Percentiles rank a stretch among this genome's conserved stretches.
phyloP scores from a whole-genome alignment of 768 basidiomycete species.

The Podaxis sp. region DNA sequence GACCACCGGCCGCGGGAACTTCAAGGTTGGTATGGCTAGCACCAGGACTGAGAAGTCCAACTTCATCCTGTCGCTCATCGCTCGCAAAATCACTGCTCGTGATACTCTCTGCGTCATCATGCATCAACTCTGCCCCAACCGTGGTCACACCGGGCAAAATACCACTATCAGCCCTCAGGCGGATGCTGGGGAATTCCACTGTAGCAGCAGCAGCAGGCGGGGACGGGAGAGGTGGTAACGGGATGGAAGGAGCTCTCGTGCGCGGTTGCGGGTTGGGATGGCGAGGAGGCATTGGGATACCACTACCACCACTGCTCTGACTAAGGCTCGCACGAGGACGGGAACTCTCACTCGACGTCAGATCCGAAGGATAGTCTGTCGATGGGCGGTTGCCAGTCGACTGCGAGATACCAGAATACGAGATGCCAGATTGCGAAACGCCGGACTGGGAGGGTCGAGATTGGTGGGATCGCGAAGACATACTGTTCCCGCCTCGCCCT shows the following conservation, averaged over 20 bases:
- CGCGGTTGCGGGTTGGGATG: constrained; percentile 29
- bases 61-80: constrained; percentile 17
- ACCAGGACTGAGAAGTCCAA: constrained; percentile 27
- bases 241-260: constrained; percentile 26
- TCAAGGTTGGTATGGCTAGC: constrained; percentile 11
- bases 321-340: constrained; percentile 31
- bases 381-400: constrained; percentile 66
- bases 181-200: constrained; percentile 17
- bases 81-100: constrained; percentile 2
- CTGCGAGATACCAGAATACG: constrained; percentile 43
- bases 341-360: background rate
- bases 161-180: constrained; percentile 13
- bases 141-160: constrained; percentile 16
- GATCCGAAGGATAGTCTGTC: constrained; percentile 40
- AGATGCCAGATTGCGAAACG: constrained; percentile 13
- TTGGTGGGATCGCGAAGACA: constrained; percentile 11
- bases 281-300: constrained; percentile 43
- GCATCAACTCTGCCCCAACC: constrained; percentile 30
- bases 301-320: constrained; percentile 25
- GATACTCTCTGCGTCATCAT: constrained; percentile 19
- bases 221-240: constrained; percentile 24
- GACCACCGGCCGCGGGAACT: constrained; percentile 6
- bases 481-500: constrained; percentile 18
- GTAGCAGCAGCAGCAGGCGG: constrained; percentile 17
- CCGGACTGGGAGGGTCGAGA: constrained; percentile 13